Evolutionary conservation across 441 rosid genomes (phyloP).

Genomic region (Arabidopsis lyrata): DNA sequence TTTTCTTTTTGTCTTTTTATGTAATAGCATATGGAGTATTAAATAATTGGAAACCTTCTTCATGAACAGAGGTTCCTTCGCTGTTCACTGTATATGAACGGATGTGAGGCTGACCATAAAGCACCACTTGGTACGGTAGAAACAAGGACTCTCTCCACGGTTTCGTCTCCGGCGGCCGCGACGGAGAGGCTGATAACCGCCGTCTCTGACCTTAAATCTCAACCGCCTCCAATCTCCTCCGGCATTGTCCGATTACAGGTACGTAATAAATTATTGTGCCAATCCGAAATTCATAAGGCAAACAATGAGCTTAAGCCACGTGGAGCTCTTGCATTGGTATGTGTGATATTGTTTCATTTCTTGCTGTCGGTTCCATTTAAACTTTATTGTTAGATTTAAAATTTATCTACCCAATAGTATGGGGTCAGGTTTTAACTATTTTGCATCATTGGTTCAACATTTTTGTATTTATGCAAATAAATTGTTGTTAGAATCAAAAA

Average conservation of each 20-base stretch:
- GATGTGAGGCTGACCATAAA: constrained; percentile 61
- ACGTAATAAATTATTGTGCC: constrained; percentile 9
- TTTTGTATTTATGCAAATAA: neutral
- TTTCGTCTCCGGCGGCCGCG: constrained; percentile 58
- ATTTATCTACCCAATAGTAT: neutral
- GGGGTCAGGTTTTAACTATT: neutral
- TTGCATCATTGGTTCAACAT: neutral
- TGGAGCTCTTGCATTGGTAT: constrained; percentile 42
- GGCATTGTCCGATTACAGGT: constrained; percentile 85
- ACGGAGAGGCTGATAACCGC: constrained; percentile 59
- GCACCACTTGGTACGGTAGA: constrained; percentile 60
- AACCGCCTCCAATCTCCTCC: constrained; percentile 60
- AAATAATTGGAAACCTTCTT: neutral
- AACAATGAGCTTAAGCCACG: constrained; percentile 49
- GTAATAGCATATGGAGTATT: too few relatives aligned
- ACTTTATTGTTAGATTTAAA: neutral
- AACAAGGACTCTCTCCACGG: constrained; percentile 58
- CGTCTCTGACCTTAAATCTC: constrained; percentile 52
- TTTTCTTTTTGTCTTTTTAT: neutral
- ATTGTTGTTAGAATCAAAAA: neutral
- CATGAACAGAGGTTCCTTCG: constrained; percentile 16
- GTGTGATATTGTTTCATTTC: constrained; percentile 10
- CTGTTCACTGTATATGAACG: constrained; percentile 56
- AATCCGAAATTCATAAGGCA: neutral
- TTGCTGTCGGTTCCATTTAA: neutral